Percentiles rank a stretch among this genome's conserved stretches.
These are phyloP conservation scores for Begonia loranthoides DNA, from an alignment of 306 rosid species.

Conservation along the genomic window DNA sequence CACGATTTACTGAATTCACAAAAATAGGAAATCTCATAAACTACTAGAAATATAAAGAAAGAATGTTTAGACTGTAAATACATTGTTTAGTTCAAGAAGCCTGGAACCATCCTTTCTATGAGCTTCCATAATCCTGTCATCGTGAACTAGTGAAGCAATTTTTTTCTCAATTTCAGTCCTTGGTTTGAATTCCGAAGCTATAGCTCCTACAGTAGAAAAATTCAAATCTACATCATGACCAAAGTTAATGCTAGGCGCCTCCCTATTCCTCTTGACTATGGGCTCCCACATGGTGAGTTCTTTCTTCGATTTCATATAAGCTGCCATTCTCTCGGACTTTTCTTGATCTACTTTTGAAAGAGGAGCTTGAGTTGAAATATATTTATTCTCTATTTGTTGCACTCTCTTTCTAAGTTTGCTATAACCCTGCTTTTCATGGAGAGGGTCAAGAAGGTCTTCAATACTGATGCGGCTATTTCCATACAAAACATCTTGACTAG, in stretches of 20 bases:
- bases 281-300: conserved; percentile 62
- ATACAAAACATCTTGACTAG: conserved; percentile 55
- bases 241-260: conserved; percentile 53
- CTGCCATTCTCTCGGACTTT: conserved; percentile 54
- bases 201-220: conserved; percentile 78
- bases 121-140: conserved; percentile 56
- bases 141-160: conserved; percentile 52
- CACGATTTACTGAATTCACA: too few relatives aligned
- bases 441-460: conserved; percentile 51
- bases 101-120: conserved; percentile 64
- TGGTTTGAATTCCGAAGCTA: conserved; percentile 80
- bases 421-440: conserved; percentile 44
- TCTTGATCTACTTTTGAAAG: conserved; percentile 49
- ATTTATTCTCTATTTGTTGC: conserved; percentile 29
- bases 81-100: conserved; percentile 82
- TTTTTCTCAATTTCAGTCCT: conserved; percentile 80
- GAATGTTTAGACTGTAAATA: conserved; percentile 5
- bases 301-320: conserved; percentile 45
- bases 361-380: conserved; percentile 38
- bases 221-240: conserved; percentile 49
- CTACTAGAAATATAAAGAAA: too few relatives aligned
- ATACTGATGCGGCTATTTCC: conserved; percentile 53
- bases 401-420: conserved; percentile 44
- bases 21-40: not conserved
- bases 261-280: conserved; percentile 64